Conservation (phyloP, 2,329 filamentous ascomycete species). For the Fusarium sp. region DNA sequence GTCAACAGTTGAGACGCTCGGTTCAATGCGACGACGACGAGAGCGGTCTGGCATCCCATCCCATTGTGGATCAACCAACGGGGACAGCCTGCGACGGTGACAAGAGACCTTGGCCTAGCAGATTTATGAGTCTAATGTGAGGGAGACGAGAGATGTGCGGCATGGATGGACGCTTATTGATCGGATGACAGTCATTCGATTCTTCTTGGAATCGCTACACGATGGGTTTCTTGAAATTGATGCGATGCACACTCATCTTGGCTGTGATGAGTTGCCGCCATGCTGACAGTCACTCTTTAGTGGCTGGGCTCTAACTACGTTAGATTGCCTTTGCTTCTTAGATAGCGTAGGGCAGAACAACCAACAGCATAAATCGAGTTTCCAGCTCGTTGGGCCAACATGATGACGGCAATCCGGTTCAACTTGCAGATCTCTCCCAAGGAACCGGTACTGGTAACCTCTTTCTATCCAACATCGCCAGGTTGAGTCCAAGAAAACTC, state of each 20-base stretch:
- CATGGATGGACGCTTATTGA: background rate
- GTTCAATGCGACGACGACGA: slow-evolving; percentile 8
- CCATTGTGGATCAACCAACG: slow-evolving; percentile 14
- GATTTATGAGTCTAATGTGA: slow-evolving; percentile 8
- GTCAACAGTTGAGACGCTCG: slow-evolving; percentile 10
- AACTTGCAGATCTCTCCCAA: background rate
- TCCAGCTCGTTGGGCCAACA: background rate
- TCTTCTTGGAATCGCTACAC: slow-evolving; percentile 9
- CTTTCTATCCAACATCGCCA: background rate
- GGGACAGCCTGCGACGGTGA: slow-evolving; percentile 28
- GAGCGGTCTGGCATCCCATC: slow-evolving; percentile 25
- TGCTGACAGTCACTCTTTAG: background rate
- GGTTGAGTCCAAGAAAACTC: background rate
- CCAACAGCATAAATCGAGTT: background rate
- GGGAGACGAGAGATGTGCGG: slow-evolving; percentile 8
- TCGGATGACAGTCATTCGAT: slow-evolving; percentile 40
- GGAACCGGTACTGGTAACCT: background rate
- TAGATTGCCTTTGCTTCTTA: background rate
- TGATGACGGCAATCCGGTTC: background rate
- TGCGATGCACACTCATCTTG: slow-evolving; percentile 1
- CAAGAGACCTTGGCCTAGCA: slow-evolving; percentile 25
- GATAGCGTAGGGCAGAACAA: background rate
- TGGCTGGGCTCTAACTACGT: background rate
- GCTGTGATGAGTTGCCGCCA: slow-evolving; percentile 27
- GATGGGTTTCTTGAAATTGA: slow-evolving; percentile 2